A percentile compares a stretch with the other conserved stretches of the same genome.
Conservation (phyloP, 2,329 filamentous ascomycete genomes). For the Ilyonectria robusta region DNA sequence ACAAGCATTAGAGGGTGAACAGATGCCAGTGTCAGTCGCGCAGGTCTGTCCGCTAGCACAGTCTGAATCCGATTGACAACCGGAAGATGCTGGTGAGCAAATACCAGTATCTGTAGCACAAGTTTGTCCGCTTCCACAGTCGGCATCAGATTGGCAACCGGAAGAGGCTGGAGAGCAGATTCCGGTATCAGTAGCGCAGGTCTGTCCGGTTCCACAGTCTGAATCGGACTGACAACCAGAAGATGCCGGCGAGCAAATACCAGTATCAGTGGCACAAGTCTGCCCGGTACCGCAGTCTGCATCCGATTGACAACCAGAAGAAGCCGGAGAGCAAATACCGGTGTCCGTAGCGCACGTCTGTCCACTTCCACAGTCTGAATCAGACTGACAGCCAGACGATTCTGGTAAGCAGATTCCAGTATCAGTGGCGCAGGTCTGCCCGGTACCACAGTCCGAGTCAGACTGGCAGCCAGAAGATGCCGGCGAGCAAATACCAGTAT, state of each 20-base stretch:
- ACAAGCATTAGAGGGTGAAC: not conserved
- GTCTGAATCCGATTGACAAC: not conserved
- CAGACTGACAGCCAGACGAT: not conserved
- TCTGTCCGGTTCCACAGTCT: not conserved
- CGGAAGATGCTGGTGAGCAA: not conserved
- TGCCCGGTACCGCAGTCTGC: not conserved
- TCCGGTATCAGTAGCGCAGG: not conserved
- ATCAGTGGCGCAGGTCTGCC: not conserved
- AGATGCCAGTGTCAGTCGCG: not conserved
- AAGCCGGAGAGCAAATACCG: not conserved
- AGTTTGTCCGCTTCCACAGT: not conserved
- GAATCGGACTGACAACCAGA: not conserved
- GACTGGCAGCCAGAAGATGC: not conserved
- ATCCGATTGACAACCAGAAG: not conserved
- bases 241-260: not conserved
- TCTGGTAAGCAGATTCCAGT: not conserved
- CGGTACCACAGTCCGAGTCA: not conserved
- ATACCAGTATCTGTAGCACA: not conserved
- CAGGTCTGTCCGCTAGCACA: conserved; percentile 7
- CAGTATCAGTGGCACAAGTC: not conserved
- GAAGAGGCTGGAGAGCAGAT: not conserved
- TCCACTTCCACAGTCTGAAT: conserved; percentile 6
- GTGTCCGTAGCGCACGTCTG: not conserved
- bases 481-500: not conserved
- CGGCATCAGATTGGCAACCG: not conserved